These are phyloP conservation scores for Ambrosiella beaveri DNA, from an alignment of 2,329 filamentous ascomycete species.

Conservation along the genomic window DNA sequence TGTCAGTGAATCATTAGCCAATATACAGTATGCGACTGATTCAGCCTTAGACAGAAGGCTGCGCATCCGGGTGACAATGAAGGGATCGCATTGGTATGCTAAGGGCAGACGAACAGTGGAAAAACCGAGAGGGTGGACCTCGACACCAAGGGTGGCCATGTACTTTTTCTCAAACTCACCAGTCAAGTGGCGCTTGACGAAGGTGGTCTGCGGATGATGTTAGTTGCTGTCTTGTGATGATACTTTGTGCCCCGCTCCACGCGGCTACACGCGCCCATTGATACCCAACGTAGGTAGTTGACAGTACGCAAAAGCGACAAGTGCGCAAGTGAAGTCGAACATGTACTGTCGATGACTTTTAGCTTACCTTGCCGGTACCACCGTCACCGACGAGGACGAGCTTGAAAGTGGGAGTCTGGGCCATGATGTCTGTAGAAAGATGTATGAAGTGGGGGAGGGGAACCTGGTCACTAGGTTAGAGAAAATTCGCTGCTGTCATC, in stretches of 20 bases:
- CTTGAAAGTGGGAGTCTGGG: constrained; percentile 68
- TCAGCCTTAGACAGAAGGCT: background rate
- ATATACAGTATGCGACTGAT: background rate
- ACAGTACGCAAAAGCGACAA: background rate
- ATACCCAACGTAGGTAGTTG: background rate
- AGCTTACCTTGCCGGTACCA: constrained; percentile 85
- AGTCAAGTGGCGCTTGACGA: constrained; percentile 99
- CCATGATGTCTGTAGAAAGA: constrained; percentile 11
- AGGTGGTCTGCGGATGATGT: constrained; percentile 64
- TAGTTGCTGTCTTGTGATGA: background rate
- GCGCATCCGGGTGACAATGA: background rate
- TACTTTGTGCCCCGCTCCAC: constrained; percentile 9
- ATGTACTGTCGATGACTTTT: background rate
- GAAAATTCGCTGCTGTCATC: background rate
- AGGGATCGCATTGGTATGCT: constrained; percentile 12
- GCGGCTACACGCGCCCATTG: background rate
- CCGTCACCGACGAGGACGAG: constrained; percentile 98
- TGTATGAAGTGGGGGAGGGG: constrained; percentile 27
- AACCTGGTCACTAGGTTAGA: constrained; percentile 13
- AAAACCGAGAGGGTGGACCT: constrained; percentile 97
- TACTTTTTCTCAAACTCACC: constrained; percentile 99
- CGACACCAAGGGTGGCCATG: constrained; percentile 97
- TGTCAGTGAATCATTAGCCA: background rate
- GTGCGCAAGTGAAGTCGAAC: background rate
- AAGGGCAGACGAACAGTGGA: constrained; percentile 58